phyloP scores from a whole-genome alignment of 73 alveolate genomes.

The Paramecium caudatum region DNA sequence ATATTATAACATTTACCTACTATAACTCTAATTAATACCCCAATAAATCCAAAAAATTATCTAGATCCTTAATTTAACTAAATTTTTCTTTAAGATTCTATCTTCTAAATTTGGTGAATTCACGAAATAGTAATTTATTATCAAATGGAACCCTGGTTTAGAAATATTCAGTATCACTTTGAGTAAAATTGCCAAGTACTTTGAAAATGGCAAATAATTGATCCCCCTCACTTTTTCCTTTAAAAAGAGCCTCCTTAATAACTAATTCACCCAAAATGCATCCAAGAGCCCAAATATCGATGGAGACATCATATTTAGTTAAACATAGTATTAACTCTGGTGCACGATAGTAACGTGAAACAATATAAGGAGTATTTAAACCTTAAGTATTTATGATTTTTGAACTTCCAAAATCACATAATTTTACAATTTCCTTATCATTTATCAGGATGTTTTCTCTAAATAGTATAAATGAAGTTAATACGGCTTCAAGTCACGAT shows the following conservation, averaged over 20 bases:
- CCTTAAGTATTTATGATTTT: slow-evolving; percentile 56
- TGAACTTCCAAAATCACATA: slow-evolving; percentile 78
- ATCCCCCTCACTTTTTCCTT: slow-evolving; percentile 86
- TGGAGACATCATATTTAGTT: slow-evolving; percentile 77
- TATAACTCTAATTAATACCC: neutral
- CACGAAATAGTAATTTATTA: slow-evolving; percentile 46
- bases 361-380: slow-evolving; percentile 80
- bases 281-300: slow-evolving; percentile 88
- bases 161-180: slow-evolving; percentile 58
- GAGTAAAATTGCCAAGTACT: slow-evolving; percentile 78
- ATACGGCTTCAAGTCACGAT: slow-evolving; percentile 77
- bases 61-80: slow-evolving; percentile 69
- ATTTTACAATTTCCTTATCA: slow-evolving; percentile 63
- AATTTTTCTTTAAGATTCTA: slow-evolving; percentile 71
- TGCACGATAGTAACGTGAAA: slow-evolving; percentile 83
- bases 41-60: slow-evolving; percentile 68
- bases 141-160: slow-evolving; percentile 62
- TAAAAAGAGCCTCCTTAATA: slow-evolving; percentile 82
- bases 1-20: slow-evolving; percentile 56
- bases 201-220: slow-evolving; percentile 79
- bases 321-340: slow-evolving; percentile 85
- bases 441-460: slow-evolving; percentile 69
- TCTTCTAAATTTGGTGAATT: slow-evolving; percentile 36
- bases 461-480: neutral
- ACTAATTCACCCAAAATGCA: slow-evolving; percentile 84